These are phyloP conservation scores for Fistulifera pelliculosa DNA, from an alignment of 108 stramenopile species.

Conservation along the genomic window DNA sequence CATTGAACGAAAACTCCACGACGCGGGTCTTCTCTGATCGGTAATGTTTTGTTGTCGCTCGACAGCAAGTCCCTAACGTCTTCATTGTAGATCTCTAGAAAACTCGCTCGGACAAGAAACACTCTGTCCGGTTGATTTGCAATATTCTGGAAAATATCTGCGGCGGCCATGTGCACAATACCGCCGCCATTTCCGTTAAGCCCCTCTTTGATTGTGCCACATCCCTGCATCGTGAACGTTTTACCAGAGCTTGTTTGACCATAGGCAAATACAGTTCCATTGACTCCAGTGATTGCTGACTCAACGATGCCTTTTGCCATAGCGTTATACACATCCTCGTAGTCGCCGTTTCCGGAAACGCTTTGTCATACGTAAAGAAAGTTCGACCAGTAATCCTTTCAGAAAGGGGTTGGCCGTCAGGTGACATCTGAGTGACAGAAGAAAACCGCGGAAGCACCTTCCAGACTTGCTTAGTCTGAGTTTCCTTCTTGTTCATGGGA, in stretches of 20 bases:
- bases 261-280: slow-evolving; percentile 96
- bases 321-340: slow-evolving; percentile 88
- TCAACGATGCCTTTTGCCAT: slow-evolving; percentile 81
- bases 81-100: slow-evolving; percentile 99
- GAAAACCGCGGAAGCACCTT: slow-evolving; percentile 71
- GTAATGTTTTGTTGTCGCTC: slow-evolving; percentile 28
- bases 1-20: slow-evolving; percentile 94
- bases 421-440: slow-evolving; percentile 62
- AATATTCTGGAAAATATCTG: slow-evolving; percentile 71
- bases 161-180: slow-evolving; percentile 79
- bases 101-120: slow-evolving; percentile 88
- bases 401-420: slow-evolving; percentile 59
- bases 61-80: slow-evolving; percentile 92
- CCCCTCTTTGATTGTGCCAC: slow-evolving; percentile 61
- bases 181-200: slow-evolving; percentile 35
- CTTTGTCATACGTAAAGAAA: slow-evolving; percentile 90
- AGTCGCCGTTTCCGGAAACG: slow-evolving; percentile 68
- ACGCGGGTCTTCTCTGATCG: slow-evolving; percentile 89
- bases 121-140: slow-evolving; percentile 41
- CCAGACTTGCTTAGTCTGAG: slow-evolving; percentile 52
- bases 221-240: slow-evolving; percentile 89
- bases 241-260: slow-evolving; percentile 90
- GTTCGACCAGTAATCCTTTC: slow-evolving; percentile 59
- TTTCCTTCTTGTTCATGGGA: slow-evolving; percentile 79
- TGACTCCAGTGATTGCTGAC: slow-evolving; percentile 85